These are phyloP conservation scores for Auxenochlorella protothecoides DNA, from an alignment of 139 green algal species.

Conservation along the genomic window DNA sequence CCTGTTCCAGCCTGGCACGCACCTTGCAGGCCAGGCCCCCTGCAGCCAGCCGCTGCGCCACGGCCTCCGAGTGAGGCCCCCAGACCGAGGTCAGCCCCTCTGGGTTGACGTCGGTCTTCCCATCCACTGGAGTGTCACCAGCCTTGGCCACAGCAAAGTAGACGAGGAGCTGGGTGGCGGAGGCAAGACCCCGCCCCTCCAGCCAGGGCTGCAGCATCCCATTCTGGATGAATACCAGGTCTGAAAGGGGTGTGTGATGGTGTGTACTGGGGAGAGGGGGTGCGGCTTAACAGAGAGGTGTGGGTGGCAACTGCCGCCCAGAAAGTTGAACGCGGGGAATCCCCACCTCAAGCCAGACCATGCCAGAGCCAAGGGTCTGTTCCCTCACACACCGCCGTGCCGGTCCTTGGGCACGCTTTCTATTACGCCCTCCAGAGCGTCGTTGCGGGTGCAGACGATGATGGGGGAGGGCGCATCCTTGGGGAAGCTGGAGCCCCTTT, in stretches of 20 bases:
- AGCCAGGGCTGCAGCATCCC: conserved; percentile 96
- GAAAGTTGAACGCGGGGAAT: too few species aligned
- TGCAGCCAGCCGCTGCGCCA: conserved; percentile 63
- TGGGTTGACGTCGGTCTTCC: conserved; percentile 91
- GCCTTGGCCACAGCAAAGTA: conserved; percentile 97
- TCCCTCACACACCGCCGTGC: conserved; percentile 26
- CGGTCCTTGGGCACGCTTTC: conserved; percentile 51
- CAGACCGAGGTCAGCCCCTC: conserved; percentile 88
- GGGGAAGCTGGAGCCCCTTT: too few species aligned
- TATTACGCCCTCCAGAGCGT: conserved; percentile 66
- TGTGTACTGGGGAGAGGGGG: not conserved
- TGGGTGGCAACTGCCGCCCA: too few species aligned
- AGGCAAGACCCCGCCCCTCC: conserved; percentile 55
- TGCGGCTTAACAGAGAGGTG: not conserved
- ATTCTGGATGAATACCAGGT: conserved; percentile 99
- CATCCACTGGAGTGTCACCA: conserved; percentile 78
- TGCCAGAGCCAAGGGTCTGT: too few species aligned
- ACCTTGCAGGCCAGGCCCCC: conserved; percentile 87
- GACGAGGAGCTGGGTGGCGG: conserved; percentile 66
- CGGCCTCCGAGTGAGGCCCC: conserved; percentile 67
- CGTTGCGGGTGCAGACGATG: conserved; percentile 83
- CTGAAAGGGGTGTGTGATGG: conserved; percentile 30
- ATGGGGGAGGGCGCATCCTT: conserved; percentile 42
- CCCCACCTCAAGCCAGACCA: too few species aligned
- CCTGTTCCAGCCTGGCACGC: not conserved